Percentiles rank a stretch among this genome's conserved stretches.
These are phyloP conservation scores for Oryza longistaminata DNA, from an alignment of 176 grass and related monocot species.

Conservation along the genomic window DNA sequence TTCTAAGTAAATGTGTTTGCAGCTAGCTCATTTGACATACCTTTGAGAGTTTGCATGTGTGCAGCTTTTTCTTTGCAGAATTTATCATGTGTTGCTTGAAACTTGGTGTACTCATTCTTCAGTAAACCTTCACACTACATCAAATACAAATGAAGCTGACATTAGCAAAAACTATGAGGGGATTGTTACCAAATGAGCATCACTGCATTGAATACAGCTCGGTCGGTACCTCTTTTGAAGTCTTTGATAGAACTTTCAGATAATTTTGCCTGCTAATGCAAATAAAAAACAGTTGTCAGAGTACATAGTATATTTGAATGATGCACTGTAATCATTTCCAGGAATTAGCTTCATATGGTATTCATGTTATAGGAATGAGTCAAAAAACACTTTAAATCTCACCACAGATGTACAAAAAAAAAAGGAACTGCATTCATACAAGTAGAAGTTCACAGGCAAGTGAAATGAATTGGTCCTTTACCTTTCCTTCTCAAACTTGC, in stretches of 20 bases:
- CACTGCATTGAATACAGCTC: conserved; percentile 9
- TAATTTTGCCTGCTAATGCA: conserved; percentile 69
- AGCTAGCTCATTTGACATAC: conserved; percentile 33
- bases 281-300: conserved; percentile 30
- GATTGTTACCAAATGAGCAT: background rate
- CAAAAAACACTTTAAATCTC: background rate
- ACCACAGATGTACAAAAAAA: background rate
- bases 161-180: conserved; percentile 25
- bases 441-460: too few relatives aligned
- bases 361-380: background rate
- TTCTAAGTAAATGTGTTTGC: background rate
- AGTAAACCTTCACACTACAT: conserved; percentile 76
- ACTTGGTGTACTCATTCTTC: conserved; percentile 86
- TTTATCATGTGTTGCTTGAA: conserved; percentile 73
- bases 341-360: conserved; percentile 18
- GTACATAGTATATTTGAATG: conserved; percentile 11
- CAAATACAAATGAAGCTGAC: conserved; percentile 19
- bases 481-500: conserved; percentile 80
- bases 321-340: conserved; percentile 20
- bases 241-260: conserved; percentile 70
- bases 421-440: too few relatives aligned
- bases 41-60: conserved; percentile 81
- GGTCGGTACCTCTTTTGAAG: conserved; percentile 70
- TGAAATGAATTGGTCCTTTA: conserved; percentile 27
- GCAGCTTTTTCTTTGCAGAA: conserved; percentile 85